phyloP scores from a whole-genome alignment of 23 red algal genomes.

The Gracilaria gracilis region DNA sequence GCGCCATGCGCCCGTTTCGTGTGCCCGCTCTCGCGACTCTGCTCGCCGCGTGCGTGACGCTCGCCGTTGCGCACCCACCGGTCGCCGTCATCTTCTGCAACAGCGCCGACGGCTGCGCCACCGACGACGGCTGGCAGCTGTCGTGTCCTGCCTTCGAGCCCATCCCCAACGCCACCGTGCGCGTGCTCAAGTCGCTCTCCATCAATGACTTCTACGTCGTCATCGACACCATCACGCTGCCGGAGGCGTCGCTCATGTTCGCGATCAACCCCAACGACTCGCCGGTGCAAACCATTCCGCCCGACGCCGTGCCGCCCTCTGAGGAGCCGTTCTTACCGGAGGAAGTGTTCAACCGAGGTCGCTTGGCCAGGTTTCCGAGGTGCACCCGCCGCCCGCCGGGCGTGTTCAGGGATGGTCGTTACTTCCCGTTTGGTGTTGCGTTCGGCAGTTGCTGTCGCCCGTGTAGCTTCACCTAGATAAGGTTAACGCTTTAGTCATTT shows the following conservation, averaged over 20 bases:
- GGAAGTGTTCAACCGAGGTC: neutral
- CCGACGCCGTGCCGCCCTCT: neutral
- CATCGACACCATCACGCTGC: neutral
- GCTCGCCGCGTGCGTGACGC: neutral
- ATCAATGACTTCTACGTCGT: slow-evolving; percentile 24
- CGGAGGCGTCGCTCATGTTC: neutral
- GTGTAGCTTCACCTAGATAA: neutral
- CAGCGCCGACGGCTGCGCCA: slow-evolving; percentile 21
- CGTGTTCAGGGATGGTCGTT: slow-evolving; percentile 10
- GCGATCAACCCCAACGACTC: slow-evolving; percentile 26
- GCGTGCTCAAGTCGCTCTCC: neutral
- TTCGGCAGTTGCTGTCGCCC: slow-evolving; percentile 12
- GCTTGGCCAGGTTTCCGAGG: neutral
- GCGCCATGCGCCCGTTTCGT: neutral
- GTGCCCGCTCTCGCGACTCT: neutral
- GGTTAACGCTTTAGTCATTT: too few relatives aligned
- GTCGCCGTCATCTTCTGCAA: slow-evolving; percentile 26
- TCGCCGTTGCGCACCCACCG: neutral
- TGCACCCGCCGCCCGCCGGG: slow-evolving; percentile 11
- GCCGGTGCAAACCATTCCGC: neutral
- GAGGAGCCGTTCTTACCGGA: neutral
- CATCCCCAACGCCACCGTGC: neutral
- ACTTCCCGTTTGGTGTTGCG: slow-evolving; percentile 14
- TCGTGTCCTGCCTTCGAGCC: neutral
- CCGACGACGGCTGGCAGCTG: slow-evolving; percentile 31